Evolutionary conservation across 345 rosid genomes (phyloP), one percentile per base, ranked within the genome.

Genomic region (Trapa incisa): DNA sequence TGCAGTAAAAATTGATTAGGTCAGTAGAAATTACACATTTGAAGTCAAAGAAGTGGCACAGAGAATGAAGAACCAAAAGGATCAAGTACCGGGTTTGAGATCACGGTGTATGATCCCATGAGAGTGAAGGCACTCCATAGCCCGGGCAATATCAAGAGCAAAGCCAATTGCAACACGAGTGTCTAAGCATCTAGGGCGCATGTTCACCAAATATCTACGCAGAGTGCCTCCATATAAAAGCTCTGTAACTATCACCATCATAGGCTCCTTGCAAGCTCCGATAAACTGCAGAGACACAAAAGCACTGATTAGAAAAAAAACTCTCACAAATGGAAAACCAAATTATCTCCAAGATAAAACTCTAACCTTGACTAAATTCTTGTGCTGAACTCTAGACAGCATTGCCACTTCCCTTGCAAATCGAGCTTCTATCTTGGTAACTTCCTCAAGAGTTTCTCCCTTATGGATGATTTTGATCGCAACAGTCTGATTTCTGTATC

Each of bases 21-120:
- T 2, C 4, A 41, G 0, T 14, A 29, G 38, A 58, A 11, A 0
- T 35, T 29, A 32, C 32, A 58, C 0, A 50, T 32, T 58, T 32
- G 15, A 32, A 32, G 38, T 16, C 38, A 13, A 35, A 58, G 36
- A 3, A 58, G 37, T 41, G 62, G 64, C 47, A 52, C 66, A 15
- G 48, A 45, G 65, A 33, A 47, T 53, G 32, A 35, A 58, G 36
- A 70, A 68, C 68, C 36, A 17, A 38, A 50, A 71, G 16, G 33
- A 56, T 6, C 3, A 11, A 42, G 71, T 87, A 90, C 98, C 97
- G 4, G 98, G 97, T 77, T 93, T 93, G 37, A 93, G 84, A 86
- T 93, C 98, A 38, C 97, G 92, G 75, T 93, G 98, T 74, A 93
- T 89, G 80, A 92, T 88, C 71, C 96, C 98, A 72, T 90, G 97